Evolutionary conservation across 2,329 filamentous ascomycete species (phyloP), one percentile per base, ranked within the genome.

Genomic region (Penicillium rolfsii): DNA sequence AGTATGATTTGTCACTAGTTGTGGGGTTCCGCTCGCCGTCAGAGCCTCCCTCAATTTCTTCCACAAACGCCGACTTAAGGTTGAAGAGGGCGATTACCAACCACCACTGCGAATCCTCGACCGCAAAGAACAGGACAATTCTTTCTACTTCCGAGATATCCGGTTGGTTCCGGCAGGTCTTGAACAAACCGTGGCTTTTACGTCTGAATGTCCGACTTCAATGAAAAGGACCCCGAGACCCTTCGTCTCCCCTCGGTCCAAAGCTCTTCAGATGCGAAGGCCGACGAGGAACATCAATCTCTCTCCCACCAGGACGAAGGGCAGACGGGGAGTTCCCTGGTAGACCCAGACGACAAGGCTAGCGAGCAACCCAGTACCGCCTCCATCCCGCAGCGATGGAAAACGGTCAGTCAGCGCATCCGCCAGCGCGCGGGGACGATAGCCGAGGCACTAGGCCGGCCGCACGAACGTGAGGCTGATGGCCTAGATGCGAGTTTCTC

Each of bases 401-500:
- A 66, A 38, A 60, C 68, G 19, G 64, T 61, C 28, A 69, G 65
- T 35, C 61, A 65, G 43, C 62, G 64, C 9, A 57, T 70, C 26
- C 64, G 65, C 24, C 48, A 62, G 9, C 60, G 67, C 30, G 57
- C 65, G n/a, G 59, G 55, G 12, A 65, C 64, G 1, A 59, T 71
- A 33, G 69, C 68, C 2, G 64, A 70, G 43, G 60, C 45, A 12
- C 57, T 71, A 6, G 67, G 69, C 14, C 67, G 69, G n/a, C 64
- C 69, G 1, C 64, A 61, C 50, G 68, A 69, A 55, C 54, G 60
- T 53, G 59, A 63, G 4, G 67, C 62, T 12, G 69, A 71, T 63
- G 69, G 67, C 1, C 63, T 70, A 48, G 64, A 66, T 52, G 55
- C 64, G 1, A 63, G 59, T 26, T 63, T 67, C 24, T 57, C 61